Evolutionary conservation across 176 grass and related monocot genomes (phyloP).

Genomic region (Musa itinerans): DNA sequence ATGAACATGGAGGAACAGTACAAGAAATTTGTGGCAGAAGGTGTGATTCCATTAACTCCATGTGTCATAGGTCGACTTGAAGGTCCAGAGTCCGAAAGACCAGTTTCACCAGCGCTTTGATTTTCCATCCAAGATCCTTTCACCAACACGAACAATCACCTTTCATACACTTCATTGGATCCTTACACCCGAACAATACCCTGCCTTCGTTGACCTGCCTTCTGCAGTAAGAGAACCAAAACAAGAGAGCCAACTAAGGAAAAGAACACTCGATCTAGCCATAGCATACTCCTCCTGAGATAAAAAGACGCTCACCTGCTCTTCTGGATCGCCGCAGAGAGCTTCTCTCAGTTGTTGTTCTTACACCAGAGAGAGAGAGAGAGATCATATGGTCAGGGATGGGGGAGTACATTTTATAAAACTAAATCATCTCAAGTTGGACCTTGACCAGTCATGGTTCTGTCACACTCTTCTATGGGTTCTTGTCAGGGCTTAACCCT

Average conservation of each 20-base stretch:
- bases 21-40: slow-evolving; percentile 38
- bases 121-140: slow-evolving; percentile 2
- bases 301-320: too few relatives aligned
- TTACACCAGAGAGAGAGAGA: too few relatives aligned
- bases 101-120: slow-evolving; percentile 36
- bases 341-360: too few relatives aligned
- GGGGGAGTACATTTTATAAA: too few relatives aligned
- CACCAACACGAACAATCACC: slow-evolving; percentile 2
- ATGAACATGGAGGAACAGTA: neutral
- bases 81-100: slow-evolving; percentile 25
- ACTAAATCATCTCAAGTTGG: too few relatives aligned
- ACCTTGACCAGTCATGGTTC: too few relatives aligned
- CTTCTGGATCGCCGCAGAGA: too few relatives aligned
- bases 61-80: slow-evolving; percentile 39
- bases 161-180: neutral
- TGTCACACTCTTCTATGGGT: too few relatives aligned
- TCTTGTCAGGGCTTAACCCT: too few relatives aligned
- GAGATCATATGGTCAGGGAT: too few relatives aligned
- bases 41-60: slow-evolving; percentile 23
- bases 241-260: neutral
- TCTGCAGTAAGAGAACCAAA: neutral
- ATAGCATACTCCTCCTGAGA: too few relatives aligned
- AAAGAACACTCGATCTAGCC: neutral
- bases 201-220: too few relatives aligned
- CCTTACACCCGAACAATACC: neutral